Conservation (phyloP, 208 protist species). For the Crithidia brevicula region DNA sequence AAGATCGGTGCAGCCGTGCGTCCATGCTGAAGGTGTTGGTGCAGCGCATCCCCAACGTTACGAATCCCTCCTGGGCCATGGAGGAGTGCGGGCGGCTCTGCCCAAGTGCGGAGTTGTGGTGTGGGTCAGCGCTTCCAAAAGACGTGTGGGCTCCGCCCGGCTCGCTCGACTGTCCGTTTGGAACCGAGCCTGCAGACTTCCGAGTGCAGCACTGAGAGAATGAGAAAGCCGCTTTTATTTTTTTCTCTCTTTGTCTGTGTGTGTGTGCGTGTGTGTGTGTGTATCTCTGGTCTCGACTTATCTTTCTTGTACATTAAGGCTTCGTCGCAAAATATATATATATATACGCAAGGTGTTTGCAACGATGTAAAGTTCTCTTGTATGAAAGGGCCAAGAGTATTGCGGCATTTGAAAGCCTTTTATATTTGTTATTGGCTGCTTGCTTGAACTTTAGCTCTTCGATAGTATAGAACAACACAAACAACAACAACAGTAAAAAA, state of each 20-base stretch:
- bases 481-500: not conserved
- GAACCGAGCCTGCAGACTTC: slow-evolving; percentile 49
- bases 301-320: too few species aligned
- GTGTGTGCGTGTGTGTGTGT: not conserved
- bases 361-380: too few species aligned
- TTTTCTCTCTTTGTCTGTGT: slow-evolving; percentile 3
- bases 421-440: too few species aligned
- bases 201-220: slow-evolving; percentile 19
- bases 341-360: too few species aligned
- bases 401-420: too few species aligned
- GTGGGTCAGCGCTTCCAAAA: slow-evolving; percentile 49
- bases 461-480: not conserved
- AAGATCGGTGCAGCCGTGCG: too few species aligned
- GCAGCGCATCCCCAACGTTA: slow-evolving; percentile 8
- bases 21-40: slow-evolving; percentile 21
- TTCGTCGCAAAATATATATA: too few species aligned
- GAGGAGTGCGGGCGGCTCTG: slow-evolving; percentile 73
- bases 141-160: slow-evolving; percentile 74
- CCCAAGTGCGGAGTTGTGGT: slow-evolving; percentile 50
- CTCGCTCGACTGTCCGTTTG: slow-evolving; percentile 69
- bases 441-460: not conserved
- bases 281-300: not conserved
- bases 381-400: too few species aligned
- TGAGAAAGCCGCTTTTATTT: not conserved
- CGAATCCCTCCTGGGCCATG: slow-evolving; percentile 82